These are phyloP conservation scores for Leccinum sublutescens DNA, from an alignment of 768 basidiomycete species.

Conservation along the genomic window DNA sequence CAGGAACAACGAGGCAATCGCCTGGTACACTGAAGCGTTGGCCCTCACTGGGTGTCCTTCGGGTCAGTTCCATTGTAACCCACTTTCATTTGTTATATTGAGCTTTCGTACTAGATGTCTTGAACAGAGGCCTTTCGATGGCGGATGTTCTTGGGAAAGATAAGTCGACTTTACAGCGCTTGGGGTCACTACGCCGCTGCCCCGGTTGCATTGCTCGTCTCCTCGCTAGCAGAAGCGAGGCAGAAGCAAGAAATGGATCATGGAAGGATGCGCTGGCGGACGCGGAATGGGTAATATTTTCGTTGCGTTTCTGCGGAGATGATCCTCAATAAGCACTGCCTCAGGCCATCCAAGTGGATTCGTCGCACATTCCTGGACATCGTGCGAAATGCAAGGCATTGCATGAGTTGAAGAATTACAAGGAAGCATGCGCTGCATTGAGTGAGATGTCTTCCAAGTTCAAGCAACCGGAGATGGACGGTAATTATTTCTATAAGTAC, in stretches of 20 bases:
- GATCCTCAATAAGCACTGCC: neutral
- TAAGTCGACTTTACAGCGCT: neutral
- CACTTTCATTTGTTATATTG: neutral
- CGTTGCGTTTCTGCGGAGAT: neutral
- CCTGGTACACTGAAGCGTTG: slow-evolving; percentile 16
- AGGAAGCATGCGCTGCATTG: slow-evolving; percentile 1
- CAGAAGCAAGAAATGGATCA: neutral
- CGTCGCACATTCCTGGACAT: slow-evolving; percentile 1
- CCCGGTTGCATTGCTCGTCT: slow-evolving; percentile 4
- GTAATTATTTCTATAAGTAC: neutral
- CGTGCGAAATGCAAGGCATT: slow-evolving; percentile 1
- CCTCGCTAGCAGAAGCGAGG: slow-evolving; percentile 8
- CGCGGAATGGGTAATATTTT: slow-evolving; percentile 5
- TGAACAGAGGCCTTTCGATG: neutral
- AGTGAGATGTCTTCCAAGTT: neutral
- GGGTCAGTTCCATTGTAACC: neutral
- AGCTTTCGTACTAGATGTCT: neutral
- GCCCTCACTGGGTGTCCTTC: slow-evolving; percentile 1
- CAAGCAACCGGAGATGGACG: neutral
- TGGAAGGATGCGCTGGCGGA: slow-evolving; percentile 7
- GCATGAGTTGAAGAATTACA: neutral
- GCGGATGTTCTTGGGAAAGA: neutral
- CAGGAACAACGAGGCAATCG: slow-evolving; percentile 4
- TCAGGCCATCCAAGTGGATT: slow-evolving; percentile 6
- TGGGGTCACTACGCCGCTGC: neutral